Percentiles rank a stretch among this genome's conserved stretches.
phyloP scores from a whole-genome alignment of 805 yeast species.

The Candida berthetii region DNA sequence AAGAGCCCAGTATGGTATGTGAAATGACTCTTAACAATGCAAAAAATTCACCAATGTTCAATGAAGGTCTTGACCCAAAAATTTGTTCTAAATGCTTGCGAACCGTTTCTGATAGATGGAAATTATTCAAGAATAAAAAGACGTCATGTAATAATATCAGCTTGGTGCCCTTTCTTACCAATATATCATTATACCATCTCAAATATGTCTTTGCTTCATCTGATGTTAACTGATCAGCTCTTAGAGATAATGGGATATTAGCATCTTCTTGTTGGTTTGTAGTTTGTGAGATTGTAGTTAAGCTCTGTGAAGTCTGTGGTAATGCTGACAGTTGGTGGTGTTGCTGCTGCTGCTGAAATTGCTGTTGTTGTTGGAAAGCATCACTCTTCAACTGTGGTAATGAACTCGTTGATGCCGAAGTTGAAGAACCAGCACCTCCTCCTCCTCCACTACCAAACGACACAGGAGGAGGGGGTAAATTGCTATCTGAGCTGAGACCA shows the following conservation, averaged over 20 bases:
- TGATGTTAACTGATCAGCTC: constrained; percentile 60
- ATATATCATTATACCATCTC: constrained; percentile 88
- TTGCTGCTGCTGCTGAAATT: too few relatives aligned
- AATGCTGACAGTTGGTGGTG: too few relatives aligned
- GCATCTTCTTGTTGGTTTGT: constrained; percentile 29
- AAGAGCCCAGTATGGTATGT: constrained; percentile 50
- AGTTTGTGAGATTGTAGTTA: constrained; percentile 1
- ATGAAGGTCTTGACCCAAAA: constrained; percentile 46
- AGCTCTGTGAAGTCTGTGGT: not conserved
- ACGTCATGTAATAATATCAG: constrained; percentile 71
- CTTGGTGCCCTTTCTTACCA: constrained; percentile 61
- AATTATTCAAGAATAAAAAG: constrained; percentile 72
- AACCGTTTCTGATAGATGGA: constrained; percentile 48
- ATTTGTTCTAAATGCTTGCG: constrained; percentile 46
- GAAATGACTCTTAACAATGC: constrained; percentile 78
- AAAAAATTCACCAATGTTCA: constrained; percentile 88
- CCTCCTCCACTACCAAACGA: constrained; percentile 32
- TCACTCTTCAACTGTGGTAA: constrained; percentile 1
- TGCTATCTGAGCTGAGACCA: constrained; percentile 23
- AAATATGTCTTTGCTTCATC: constrained; percentile 83
- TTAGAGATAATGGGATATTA: constrained; percentile 55
- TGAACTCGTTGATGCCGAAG: constrained; percentile 12
- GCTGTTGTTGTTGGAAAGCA: constrained; percentile 1
- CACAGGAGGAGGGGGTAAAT: constrained; percentile 42
- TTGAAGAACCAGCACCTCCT: constrained; percentile 12